Percentiles rank a stretch among this genome's conserved stretches.
Conservation (phyloP, 257 asterid genomes). For the Solanum neorickii region DNA sequence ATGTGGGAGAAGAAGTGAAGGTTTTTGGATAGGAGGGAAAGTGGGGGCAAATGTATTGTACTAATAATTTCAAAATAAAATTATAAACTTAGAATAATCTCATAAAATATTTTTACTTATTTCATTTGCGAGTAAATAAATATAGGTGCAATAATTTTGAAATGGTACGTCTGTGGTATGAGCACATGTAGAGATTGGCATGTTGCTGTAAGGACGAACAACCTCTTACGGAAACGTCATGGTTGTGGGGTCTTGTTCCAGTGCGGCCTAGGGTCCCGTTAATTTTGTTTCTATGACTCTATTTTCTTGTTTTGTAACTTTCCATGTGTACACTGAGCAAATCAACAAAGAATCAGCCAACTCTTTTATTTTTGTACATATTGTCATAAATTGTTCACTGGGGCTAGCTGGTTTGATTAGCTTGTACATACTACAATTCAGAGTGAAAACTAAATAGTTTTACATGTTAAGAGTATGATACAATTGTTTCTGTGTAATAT, state of each 20-base stretch:
- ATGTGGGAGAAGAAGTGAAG: not conserved
- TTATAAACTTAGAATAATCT: not conserved
- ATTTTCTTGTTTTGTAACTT: not conserved
- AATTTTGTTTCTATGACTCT: not conserved
- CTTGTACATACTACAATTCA: not conserved
- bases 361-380: not conserved
- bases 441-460: not conserved
- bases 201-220: not conserved
- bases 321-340: not conserved
- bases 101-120: not conserved
- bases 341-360: not conserved
- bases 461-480: not conserved
- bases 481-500: too few relatives aligned
- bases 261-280: not conserved
- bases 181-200: not conserved
- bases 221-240: conserved; percentile 5
- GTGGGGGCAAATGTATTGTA: not conserved
- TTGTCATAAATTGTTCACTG: not conserved
- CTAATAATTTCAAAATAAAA: not conserved
- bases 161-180: not conserved
- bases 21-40: not conserved
- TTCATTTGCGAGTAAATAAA: not conserved
- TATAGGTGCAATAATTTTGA: not conserved
- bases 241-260: conserved; percentile 8
- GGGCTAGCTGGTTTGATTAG: not conserved